A percentile compares a stretch with the other conserved stretches of the same genome.
Conservation (phyloP, 2,329 filamentous ascomycete genomes). For the Nemania diffusa region DNA sequence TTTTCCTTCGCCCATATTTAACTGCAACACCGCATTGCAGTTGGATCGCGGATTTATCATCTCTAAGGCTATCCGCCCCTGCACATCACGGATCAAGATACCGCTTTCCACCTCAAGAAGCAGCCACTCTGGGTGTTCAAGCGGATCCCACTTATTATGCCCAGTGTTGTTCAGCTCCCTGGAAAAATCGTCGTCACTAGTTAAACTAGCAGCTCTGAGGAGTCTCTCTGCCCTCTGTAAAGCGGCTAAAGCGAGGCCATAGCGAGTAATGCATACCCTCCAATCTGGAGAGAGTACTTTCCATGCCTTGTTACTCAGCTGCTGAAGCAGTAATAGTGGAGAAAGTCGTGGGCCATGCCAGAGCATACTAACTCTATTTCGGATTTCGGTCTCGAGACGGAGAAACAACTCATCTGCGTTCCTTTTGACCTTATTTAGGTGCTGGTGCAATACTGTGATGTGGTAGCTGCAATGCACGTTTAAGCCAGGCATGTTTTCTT, state of each 20-base stretch:
- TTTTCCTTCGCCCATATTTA: constrained; percentile 80
- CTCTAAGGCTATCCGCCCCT: constrained; percentile 65
- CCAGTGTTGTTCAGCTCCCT: constrained; percentile 61
- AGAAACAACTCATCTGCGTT: constrained; percentile 6
- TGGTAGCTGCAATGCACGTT: background rate
- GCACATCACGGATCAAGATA: constrained; percentile 68
- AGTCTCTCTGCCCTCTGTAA: constrained; percentile 58
- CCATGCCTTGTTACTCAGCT: constrained; percentile 47
- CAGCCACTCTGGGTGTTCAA: constrained; percentile 66
- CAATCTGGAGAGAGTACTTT: constrained; percentile 47
- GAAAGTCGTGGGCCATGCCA: constrained; percentile 17
- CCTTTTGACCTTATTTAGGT: constrained; percentile 11
- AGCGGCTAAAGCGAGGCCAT: constrained; percentile 54
- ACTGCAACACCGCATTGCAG: constrained; percentile 67
- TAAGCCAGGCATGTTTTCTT: background rate
- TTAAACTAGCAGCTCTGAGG: constrained; percentile 30
- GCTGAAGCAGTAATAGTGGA: constrained; percentile 51
- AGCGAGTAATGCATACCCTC: constrained; percentile 52
- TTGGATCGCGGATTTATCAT: constrained; percentile 60
- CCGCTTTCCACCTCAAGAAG: constrained; percentile 72
- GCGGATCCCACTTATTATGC: constrained; percentile 65
- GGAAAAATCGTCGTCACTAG: constrained; percentile 47
- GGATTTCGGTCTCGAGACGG: background rate
- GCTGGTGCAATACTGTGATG: background rate
- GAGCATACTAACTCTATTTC: background rate